Percentiles rank a stretch among this genome's conserved stretches.
Evolutionary conservation across 768 basidiomycete genomes (phyloP).

Genomic region (Russula emetica): DNA sequence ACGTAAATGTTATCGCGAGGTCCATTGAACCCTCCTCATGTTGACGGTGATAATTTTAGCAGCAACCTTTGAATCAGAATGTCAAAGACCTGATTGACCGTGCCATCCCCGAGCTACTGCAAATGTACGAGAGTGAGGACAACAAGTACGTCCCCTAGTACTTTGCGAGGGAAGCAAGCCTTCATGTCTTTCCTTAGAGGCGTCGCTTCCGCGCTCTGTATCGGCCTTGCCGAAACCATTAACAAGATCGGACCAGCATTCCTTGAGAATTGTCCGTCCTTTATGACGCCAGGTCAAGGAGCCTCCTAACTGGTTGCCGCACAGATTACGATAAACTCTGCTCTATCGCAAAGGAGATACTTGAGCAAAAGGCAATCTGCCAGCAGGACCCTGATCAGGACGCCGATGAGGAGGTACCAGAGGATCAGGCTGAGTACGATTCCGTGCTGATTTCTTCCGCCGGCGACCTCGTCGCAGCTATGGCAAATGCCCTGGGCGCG

Average conservation of each 20-base stretch:
- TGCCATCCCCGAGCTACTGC: conserved; percentile 67
- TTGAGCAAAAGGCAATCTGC: conserved; percentile 93
- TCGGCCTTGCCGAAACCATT: conserved; percentile 86
- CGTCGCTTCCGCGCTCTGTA: conserved; percentile 84
- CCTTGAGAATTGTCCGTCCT: conserved; percentile 63
- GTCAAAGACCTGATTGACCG: conserved; percentile 79
- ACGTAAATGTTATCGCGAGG: conserved; percentile 32
- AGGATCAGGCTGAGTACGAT: conserved; percentile 94
- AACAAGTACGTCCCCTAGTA: conserved; percentile 72
- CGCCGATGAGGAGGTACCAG: conserved; percentile 77
- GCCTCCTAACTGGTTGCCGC: not conserved
- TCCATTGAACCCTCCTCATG: not conserved
- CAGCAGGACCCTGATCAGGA: conserved; percentile 96
- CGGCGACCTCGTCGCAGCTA: conserved; percentile 85
- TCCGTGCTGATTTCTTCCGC: conserved; percentile 92
- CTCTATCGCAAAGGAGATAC: conserved; percentile 74
- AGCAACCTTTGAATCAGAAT: conserved; percentile 50
- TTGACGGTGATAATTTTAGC: not conserved
- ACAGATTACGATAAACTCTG: conserved; percentile 74
- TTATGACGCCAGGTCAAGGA: conserved; percentile 15
- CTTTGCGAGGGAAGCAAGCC: not conserved
- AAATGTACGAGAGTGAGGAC: conserved; percentile 92
- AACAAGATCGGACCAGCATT: conserved; percentile 88
- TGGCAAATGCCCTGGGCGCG: conserved; percentile 79
- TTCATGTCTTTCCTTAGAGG: conserved; percentile 45